Evolutionary conservation across 768 basidiomycete species (phyloP), one percentile per base, ranked within the genome.

Genomic region (Boletus subcaerulescens): DNA sequence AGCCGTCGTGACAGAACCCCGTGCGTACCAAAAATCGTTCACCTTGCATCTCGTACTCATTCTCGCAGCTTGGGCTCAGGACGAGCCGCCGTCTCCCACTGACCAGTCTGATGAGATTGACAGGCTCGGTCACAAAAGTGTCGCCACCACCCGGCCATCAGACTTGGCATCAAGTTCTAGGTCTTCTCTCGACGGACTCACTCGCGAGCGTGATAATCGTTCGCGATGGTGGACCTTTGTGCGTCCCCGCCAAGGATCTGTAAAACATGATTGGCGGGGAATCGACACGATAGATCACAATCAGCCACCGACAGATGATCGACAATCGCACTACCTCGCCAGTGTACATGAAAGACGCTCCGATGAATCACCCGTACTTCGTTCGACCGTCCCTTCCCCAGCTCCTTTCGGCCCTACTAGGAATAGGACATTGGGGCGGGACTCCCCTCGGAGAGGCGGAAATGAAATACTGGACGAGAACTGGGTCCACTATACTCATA

Each of bases 201-300:
- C 56, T 65, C 74, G 45, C 66, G 67, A 58, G 62, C 56, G 57
- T 51, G 69, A 50, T 62, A 62, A 39, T 58, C 73, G 69, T 41
- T 84, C 83, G 54, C 81, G 82, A 47, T 91, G 89, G 89, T 89
- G 84, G 83, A 73, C 86, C 0, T 90, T 91, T 68, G 83, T 83
- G 26, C 79, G 83, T 38, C 82, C 84, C 44, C 80, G 83, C 32
- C 74, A 69, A 42, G 65, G 66, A 24, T 48, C 53, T 26, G 35
- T 33, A n/a, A 55, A 48, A 43, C 56, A 45, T 3, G 51, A 46
- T 33, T 55, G 56, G 50, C 53, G 42, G 14, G 45, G 29, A 24
- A 18, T 55, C 14, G 52, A 49, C 38, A 36, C 40, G 22, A 29
- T 50, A 8, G 22, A 42, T 35, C 53, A 36, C 44, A 22, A 24